Evolutionary conservation across 345 rosid genomes (phyloP).

Genomic region (Acer saccharum): DNA sequence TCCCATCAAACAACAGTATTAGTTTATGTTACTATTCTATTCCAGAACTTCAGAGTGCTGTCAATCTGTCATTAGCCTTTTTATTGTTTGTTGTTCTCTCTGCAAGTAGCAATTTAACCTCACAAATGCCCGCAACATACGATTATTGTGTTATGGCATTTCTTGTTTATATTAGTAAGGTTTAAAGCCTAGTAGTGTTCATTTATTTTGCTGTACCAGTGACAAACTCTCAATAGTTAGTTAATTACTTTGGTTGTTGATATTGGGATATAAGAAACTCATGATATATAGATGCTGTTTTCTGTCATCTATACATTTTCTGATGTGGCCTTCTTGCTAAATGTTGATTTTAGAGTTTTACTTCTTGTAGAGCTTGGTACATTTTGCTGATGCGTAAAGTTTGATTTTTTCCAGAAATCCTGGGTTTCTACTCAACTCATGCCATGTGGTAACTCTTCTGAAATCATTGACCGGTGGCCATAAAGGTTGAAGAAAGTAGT

Average conservation of each 20-base stretch:
- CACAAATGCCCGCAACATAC: not conserved
- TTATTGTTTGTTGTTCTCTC: not conserved
- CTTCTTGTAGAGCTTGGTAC: not conserved
- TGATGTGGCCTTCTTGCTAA: not conserved
- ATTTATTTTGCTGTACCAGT: not conserved
- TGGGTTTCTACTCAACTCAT: no score
- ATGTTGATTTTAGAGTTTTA: not conserved
- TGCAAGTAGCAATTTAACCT: not conserved
- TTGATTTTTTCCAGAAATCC: no score
- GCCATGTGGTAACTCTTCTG: no score
- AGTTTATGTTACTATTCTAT: not conserved
- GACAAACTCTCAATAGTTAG: not conserved
- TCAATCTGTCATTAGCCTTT: not conserved
- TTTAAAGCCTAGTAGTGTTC: not conserved
- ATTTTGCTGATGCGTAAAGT: not conserved
- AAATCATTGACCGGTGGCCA: not conserved
- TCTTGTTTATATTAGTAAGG: conserved; percentile 21
- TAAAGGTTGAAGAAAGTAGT: not conserved
- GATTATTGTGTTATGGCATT: conserved; percentile 17
- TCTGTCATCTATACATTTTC: not conserved
- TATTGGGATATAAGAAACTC: conserved; percentile 12
- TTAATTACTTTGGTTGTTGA: not conserved
- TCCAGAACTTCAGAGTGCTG: conserved; percentile 6
- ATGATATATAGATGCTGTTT: not conserved
- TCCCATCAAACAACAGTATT: not conserved